These are phyloP conservation scores for Ophiostoma fasciatum DNA, from an alignment of 2,329 filamentous ascomycete genomes.

Conservation along the genomic window DNA sequence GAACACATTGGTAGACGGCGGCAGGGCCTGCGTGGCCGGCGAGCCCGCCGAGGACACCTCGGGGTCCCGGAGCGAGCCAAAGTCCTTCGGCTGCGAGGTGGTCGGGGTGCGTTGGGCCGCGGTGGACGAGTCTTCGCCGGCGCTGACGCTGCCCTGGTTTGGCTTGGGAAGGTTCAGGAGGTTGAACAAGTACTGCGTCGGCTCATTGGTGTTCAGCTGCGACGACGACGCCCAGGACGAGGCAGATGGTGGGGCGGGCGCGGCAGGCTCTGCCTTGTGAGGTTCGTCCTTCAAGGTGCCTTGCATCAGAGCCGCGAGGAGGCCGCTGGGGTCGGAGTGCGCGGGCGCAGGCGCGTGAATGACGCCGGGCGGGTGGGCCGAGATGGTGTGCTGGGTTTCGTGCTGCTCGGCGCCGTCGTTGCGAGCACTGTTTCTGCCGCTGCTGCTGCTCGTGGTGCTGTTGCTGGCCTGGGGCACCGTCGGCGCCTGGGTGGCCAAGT, in stretches of 20 bases:
- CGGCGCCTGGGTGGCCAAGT: too few relatives aligned
- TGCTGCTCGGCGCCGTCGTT: conserved; percentile 10
- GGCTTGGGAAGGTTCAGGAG: conserved; percentile 69
- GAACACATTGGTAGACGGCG: conserved; percentile 5
- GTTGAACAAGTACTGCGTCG: conserved; percentile 74
- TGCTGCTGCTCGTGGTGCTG: not conserved
- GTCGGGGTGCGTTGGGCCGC: conserved; percentile 17
- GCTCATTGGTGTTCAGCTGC: conserved; percentile 48
- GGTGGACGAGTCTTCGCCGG: too few relatives aligned
- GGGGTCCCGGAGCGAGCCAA: not conserved
- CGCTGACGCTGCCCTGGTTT: conserved; percentile 44
- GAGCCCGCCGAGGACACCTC: conserved; percentile 2
- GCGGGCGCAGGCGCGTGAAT: conserved; percentile 44
- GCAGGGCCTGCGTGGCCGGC: conserved; percentile 3
- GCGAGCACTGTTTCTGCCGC: conserved; percentile 1
- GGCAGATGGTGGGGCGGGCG: conserved; percentile 13
- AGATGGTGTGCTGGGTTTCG: conserved; percentile 15
- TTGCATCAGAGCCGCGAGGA: conserved; percentile 46
- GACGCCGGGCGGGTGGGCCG: conserved; percentile 18
- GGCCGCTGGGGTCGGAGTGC: conserved; percentile 39
- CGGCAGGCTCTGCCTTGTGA: conserved; percentile 13
- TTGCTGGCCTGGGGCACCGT: not conserved
- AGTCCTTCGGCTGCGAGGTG: conserved; percentile 7
- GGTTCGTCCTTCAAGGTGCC: conserved; percentile 32
- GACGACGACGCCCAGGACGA: conserved; percentile 30